Percentiles rank a stretch among this genome's conserved stretches.
Conservation (phyloP, 306 rosid species). For the Dryas drummondii region DNA sequence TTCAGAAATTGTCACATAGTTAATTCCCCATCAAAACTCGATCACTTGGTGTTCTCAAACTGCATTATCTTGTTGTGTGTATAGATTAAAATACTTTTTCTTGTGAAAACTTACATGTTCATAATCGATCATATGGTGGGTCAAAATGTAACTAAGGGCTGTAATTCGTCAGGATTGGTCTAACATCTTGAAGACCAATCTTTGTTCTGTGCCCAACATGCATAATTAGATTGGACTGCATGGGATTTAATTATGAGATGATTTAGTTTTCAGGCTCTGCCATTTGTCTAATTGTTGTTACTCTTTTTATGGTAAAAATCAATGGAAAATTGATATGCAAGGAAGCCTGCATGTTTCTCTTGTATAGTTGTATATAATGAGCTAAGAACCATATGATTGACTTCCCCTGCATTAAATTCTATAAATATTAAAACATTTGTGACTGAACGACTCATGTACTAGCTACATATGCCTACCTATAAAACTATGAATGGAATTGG, state of each 20-base stretch:
- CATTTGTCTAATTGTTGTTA: not conserved
- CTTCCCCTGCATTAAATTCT: conserved; percentile 5
- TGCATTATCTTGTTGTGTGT: not conserved
- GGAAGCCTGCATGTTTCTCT: not conserved
- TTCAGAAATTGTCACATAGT: conserved; percentile 20
- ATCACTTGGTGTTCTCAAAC: not conserved
- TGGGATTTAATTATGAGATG: not conserved
- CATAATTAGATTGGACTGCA: not conserved
- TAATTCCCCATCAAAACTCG: not conserved
- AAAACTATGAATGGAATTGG: conserved; percentile 9
- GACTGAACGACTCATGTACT: not conserved
- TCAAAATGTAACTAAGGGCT: not conserved
- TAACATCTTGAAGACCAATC: conserved; percentile 16
- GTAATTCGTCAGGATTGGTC: conserved; percentile 22
- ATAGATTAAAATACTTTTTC: not conserved
- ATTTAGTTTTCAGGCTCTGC: too few species aligned
- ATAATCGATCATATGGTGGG: not conserved
- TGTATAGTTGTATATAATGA: not conserved
- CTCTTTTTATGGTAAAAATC: not conserved
- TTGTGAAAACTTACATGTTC: not conserved
- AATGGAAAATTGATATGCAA: not conserved
- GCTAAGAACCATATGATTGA: conserved; percentile 12
- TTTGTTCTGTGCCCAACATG: not conserved
- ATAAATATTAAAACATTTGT: not conserved
- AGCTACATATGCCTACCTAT: not conserved